These are phyloP conservation scores for Parascedosporium putredinis DNA, from an alignment of 2,329 filamentous ascomycete genomes.

Conservation along the genomic window DNA sequence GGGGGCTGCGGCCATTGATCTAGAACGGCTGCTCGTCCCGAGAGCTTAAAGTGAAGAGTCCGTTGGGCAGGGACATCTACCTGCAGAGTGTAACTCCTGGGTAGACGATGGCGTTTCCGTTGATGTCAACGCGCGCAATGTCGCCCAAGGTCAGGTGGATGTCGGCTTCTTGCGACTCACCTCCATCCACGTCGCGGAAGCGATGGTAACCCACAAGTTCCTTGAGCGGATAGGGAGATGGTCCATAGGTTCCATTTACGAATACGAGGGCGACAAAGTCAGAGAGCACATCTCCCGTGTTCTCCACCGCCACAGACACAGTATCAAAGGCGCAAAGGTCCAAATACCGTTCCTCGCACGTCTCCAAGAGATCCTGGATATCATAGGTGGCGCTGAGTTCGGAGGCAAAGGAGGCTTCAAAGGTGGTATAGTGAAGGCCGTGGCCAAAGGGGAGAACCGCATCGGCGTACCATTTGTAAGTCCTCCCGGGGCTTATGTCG, in stretches of 20 bases:
- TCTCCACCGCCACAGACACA: constrained; percentile 32
- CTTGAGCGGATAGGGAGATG: constrained; percentile 40
- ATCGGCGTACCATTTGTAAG: constrained; percentile 47
- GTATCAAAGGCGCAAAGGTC: constrained; percentile 26
- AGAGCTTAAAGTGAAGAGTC: constrained; percentile 33
- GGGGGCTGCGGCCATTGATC: constrained; percentile 20
- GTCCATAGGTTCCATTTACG: constrained; percentile 32
- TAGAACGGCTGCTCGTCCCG: constrained; percentile 29
- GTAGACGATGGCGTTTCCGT: constrained; percentile 40
- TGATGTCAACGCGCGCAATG: constrained; percentile 36
- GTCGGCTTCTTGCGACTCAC: constrained; percentile 18
- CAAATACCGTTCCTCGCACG: constrained; percentile 24
- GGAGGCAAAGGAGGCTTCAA: constrained; percentile 19
- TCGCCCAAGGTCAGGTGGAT: constrained; percentile 36
- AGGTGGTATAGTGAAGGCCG: constrained; percentile 49
- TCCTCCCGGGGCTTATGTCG: constrained; percentile 37
- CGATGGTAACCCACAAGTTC: constrained; percentile 39
- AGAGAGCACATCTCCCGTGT: constrained; percentile 33
- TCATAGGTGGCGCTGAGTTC: neutral
- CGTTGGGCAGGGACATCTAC: constrained; percentile 33
- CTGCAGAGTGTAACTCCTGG: constrained; percentile 39
- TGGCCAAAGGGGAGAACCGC: constrained; percentile 42
- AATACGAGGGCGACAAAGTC: constrained; percentile 45
- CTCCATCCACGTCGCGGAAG: constrained; percentile 26
- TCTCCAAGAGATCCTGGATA: constrained; percentile 25